Percentiles rank a stretch among this genome's conserved stretches.
Evolutionary conservation across 2,329 filamentous ascomycete genomes (phyloP).

Genomic region (Exutisphaerella laricina): DNA sequence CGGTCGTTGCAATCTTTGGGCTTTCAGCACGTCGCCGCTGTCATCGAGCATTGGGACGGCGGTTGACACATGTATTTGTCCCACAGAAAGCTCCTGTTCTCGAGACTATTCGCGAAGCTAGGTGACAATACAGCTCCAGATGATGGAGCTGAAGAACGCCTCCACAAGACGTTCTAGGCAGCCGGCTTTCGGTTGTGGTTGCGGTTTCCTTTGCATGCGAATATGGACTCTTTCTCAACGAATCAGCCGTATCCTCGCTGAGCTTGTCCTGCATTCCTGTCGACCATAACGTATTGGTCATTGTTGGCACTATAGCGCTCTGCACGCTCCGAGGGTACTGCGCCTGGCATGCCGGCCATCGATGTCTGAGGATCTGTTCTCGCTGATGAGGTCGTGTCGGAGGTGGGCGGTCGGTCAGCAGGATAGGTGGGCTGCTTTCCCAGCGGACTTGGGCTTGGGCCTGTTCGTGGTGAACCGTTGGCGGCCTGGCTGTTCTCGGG

Average conservation of each 20-base stretch:
- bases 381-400: constrained; percentile 13
- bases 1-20: too few relatives aligned
- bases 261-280: constrained; percentile 20
- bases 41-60: background rate
- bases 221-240: background rate
- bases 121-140: constrained; percentile 16
- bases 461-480: constrained; percentile 13
- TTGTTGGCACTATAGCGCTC: constrained; percentile 20
- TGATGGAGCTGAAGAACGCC: constrained; percentile 12
- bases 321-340: constrained; percentile 19
- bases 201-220: constrained; percentile 12
- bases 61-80: too few relatives aligned
- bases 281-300: constrained; percentile 32
- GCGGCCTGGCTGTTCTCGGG: constrained; percentile 17
- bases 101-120: constrained; percentile 11
- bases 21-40: background rate
- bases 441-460: constrained; percentile 21
- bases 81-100: too few relatives aligned
- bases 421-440: constrained; percentile 25
- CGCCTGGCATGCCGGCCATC: constrained; percentile 24
- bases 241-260: constrained; percentile 20
- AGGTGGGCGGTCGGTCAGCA: constrained; percentile 21
- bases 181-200: constrained; percentile 11
- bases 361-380: constrained; percentile 21
- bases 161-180: constrained; percentile 11